Evolutionary conservation across 139 green algal species (phyloP).

Genomic region (Picochlorum sp.): DNA sequence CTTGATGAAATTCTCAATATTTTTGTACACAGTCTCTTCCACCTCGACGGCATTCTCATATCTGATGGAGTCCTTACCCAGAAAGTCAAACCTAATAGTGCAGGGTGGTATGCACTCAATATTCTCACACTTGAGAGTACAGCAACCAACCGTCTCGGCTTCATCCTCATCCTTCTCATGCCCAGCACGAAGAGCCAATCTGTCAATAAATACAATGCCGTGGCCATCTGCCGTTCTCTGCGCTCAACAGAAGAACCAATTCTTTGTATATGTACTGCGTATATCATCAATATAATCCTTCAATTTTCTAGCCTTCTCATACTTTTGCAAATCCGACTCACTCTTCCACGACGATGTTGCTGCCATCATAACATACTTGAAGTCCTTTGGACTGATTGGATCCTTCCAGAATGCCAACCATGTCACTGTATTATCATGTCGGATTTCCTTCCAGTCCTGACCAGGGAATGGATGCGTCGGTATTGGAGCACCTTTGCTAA

Average conservation of each 20-base stretch:
- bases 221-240: slow-evolving; percentile 77
- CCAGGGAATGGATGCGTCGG: slow-evolving; percentile 80
- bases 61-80: slow-evolving; percentile 97
- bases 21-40: slow-evolving; percentile 63
- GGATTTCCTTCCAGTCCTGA: slow-evolving; percentile 45
- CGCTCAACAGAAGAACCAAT: slow-evolving; percentile 49
- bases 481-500: slow-evolving; percentile 65
- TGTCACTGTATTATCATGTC: slow-evolving; percentile 89
- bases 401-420: slow-evolving; percentile 98
- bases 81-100: slow-evolving; percentile 94
- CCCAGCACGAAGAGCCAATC: slow-evolving; percentile 92
- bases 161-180: slow-evolving; percentile 98
- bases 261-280: slow-evolving; percentile 22
- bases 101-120: slow-evolving; percentile 56
- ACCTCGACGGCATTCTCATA: slow-evolving; percentile 94
- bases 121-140: slow-evolving; percentile 91
- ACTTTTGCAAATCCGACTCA: slow-evolving; percentile 89
- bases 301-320: slow-evolving; percentile 93
- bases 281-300: slow-evolving; percentile 51
- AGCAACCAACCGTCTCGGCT: slow-evolving; percentile 97
- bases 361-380: slow-evolving; percentile 93
- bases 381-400: slow-evolving; percentile 78
- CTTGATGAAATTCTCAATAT: slow-evolving; percentile 63
- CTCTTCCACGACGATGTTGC: slow-evolving; percentile 87
- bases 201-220: slow-evolving; percentile 97